These are phyloP conservation scores for Fusarium zealandicum DNA, from an alignment of 2,329 filamentous ascomycete species.

Conservation along the genomic window DNA sequence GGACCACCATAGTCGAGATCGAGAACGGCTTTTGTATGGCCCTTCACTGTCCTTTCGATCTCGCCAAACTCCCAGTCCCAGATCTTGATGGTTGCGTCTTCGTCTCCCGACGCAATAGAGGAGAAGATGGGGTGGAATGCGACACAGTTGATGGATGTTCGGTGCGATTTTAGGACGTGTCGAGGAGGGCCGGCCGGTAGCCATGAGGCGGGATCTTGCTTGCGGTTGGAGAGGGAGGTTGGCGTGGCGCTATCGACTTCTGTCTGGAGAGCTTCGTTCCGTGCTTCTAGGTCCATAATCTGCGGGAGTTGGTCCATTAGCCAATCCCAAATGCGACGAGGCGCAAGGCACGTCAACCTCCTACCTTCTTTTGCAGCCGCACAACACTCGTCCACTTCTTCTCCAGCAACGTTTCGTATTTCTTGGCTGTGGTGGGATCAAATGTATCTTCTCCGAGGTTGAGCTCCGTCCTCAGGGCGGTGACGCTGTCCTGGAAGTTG, in stretches of 20 bases:
- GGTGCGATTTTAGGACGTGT: constrained; percentile 83
- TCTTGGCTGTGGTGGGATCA: constrained; percentile 84
- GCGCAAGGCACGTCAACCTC: constrained; percentile 19
- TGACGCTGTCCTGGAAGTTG: constrained; percentile 73
- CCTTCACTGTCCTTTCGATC: constrained; percentile 86
- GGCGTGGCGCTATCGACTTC: constrained; percentile 87
- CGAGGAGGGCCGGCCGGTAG: constrained; percentile 82
- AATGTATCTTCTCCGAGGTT: constrained; percentile 73
- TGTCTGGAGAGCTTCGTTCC: constrained; percentile 74
- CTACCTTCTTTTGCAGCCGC: constrained; percentile 91
- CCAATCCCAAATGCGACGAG: constrained; percentile 1
- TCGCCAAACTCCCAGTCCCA: constrained; percentile 97
- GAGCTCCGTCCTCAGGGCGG: constrained; percentile 79
- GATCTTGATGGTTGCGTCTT: constrained; percentile 93
- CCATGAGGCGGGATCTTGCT: constrained; percentile 78
- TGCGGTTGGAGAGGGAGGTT: constrained; percentile 72
- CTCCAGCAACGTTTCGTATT: constrained; percentile 92
- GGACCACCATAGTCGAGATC: constrained; percentile 92
- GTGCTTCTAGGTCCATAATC: constrained; percentile 93
- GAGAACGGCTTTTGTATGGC: constrained; percentile 85
- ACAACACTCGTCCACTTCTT: constrained; percentile 99
- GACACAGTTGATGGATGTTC: constrained; percentile 84
- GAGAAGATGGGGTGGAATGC: constrained; percentile 94
- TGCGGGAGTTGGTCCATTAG: constrained; percentile 46
- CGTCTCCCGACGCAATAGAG: constrained; percentile 85